Base-by-base conservation (phyloP, 2,329 filamentous ascomycete species). In the Endoconidiophora polonica region DNA sequence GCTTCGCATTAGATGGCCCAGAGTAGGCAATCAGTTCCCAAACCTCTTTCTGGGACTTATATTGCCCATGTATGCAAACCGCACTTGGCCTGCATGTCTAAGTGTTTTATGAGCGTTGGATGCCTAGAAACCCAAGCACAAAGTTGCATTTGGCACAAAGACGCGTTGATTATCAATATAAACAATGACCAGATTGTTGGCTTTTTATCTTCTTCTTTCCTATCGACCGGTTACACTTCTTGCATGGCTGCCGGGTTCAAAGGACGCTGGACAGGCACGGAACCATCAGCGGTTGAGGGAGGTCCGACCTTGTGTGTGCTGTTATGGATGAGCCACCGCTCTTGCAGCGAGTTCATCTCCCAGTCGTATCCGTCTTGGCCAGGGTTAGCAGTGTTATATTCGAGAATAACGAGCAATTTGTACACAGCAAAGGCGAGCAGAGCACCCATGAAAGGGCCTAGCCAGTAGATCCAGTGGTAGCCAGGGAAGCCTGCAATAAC, bases 401-500 rank as follows among this genome's bases (percentile, higher is more conserved):
- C 66, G 29, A 76, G 62, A 26, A 62, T 58, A 58, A 73, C 73
- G 49, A 77, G 61, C 2, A 72, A 54, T 52, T 65, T 66, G 61
- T 74, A 77, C 18, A 73, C 64, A 5, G 54, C 62, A n/a, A 63
- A 68, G 1, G 73, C 72, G 12, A 77, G 58, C 4, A 71, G 46
- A 0, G 68, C 57, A 0, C 74, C 74, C 46, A 73, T 60, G 7
- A 68, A 59, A 1, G 74, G 74, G 0, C 72, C 74, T 9, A 76
- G 56, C 67, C 70, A 74, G 61, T 72, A 74, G 56, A 74, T 73
- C 71, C 71, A 74, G 49, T 71, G 67, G 57, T 73, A 71, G 14
- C 57, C 56, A 1, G 62, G 60, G 56, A 73, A 72, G 3, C 61
- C 59, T 1, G 60, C 61, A 38, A 70, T 59, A 20, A 69, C 66